Evolutionary conservation across 1,284 basidiomycete species (phyloP), one percentile per base, ranked within the genome.

Genomic region (Rhodofomes roseus): DNA sequence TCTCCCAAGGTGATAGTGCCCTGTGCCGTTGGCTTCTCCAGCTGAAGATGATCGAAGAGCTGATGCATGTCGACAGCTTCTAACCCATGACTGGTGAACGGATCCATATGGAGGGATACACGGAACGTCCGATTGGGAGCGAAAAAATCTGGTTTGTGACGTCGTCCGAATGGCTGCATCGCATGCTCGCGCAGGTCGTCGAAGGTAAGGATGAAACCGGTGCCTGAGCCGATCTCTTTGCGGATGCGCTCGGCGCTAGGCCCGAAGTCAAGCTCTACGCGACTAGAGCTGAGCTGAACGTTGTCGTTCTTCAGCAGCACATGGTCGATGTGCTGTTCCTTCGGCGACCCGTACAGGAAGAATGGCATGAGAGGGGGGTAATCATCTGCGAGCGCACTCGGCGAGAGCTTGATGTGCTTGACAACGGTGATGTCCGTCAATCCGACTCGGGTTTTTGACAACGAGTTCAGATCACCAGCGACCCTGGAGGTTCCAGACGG

Each of bases 281-380:
- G 54, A 27, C 68, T 70, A 6, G 75, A 67, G 18, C 65, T 68
- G 11, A 80, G 63, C 61, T 79, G 78, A 18, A 70, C 68, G 59
- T 79, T 80, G 27, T 76, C 77, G 4, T 72, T 71, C 20, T 63
- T 65, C 23, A 76, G 62, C 27, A 78, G 71, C 46, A 74, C 65
- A 62, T 80, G 78, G 36, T 79, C 77, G 55, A 79, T 70, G 66
- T 79, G 74, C 43, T 60, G 61, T 53, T 77, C 66, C 20, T 63
- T 57, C 8, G 52, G 37, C 2, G 69, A 71, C 14, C 78, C 76
- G 60, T 76, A 81, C 23, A 79, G 64, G 65, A 76, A 78, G 70
- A 80, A 81, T 18, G 76, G 77, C 65, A 75, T 76, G 44, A 56
- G 43, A 5, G 62, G 50, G 8, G 76, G 74, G 55, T 77, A 79